phyloP scores from a whole-genome alignment of 2,329 filamentous ascomycete genomes.

The Pseudogymnoascus pannorum region DNA sequence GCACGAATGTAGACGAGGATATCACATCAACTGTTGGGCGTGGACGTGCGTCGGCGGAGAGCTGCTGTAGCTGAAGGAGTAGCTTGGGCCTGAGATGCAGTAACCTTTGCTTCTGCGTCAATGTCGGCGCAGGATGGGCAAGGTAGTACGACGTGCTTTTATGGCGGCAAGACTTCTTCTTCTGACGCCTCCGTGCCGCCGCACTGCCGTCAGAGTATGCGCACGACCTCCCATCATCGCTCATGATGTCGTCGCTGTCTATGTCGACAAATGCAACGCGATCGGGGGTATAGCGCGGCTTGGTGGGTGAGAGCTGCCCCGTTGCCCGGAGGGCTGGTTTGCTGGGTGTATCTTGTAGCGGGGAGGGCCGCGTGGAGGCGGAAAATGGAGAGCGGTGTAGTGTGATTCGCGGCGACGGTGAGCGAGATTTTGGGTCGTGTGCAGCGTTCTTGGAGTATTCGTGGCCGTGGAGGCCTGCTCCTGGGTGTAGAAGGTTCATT shows the following conservation, averaged over 20 bases:
- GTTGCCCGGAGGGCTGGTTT: background rate
- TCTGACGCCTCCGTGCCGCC: slow-evolving; percentile 32
- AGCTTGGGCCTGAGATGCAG: slow-evolving; percentile 61
- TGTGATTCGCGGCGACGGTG: background rate
- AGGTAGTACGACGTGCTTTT: slow-evolving; percentile 58
- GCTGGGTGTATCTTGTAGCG: background rate
- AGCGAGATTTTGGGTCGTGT: slow-evolving; percentile 27
- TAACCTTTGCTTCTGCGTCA: slow-evolving; percentile 47
- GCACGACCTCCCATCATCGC: background rate
- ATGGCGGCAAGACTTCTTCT: slow-evolving; percentile 41
- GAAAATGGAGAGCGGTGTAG: background rate
- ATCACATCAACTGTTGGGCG: slow-evolving; percentile 67
- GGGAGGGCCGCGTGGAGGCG: slow-evolving; percentile 22
- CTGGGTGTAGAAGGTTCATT: slow-evolving; percentile 42
- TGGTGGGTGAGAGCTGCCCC: slow-evolving; percentile 4
- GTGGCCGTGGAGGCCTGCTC: slow-evolving; percentile 53
- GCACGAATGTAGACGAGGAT: slow-evolving; percentile 56
- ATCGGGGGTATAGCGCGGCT: slow-evolving; percentile 27
- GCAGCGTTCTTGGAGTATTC: slow-evolving; percentile 42
- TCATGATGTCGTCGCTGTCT: background rate
- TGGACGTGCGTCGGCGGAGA: slow-evolving; percentile 54
- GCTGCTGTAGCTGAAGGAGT: slow-evolving; percentile 63
- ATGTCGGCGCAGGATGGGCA: slow-evolving; percentile 57
- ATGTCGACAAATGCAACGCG: background rate
- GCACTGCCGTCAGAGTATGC: slow-evolving; percentile 39